Conservation (phyloP, 441 rosid species). For the Aleurites moluccanus region DNA sequence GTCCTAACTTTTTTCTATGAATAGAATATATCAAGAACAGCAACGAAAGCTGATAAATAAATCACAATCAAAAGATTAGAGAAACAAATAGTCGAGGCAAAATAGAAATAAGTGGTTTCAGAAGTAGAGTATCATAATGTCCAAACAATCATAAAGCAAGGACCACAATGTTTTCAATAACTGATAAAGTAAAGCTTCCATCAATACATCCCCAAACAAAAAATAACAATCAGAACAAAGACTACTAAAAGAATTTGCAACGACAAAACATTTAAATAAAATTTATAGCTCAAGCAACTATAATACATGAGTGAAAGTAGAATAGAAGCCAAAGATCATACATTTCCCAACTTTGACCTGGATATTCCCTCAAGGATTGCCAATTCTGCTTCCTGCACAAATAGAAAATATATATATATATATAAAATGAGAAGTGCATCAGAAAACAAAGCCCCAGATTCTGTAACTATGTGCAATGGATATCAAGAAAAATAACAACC, state of each 20-base stretch:
- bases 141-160: not conserved
- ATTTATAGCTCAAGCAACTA: slow-evolving; percentile 3
- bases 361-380: slow-evolving; percentile 88
- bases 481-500: not conserved
- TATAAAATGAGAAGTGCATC: not conserved
- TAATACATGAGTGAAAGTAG: slow-evolving; percentile 21
- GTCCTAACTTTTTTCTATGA: not conserved
- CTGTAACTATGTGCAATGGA: not conserved
- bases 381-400: slow-evolving; percentile 81
- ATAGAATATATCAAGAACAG: not conserved
- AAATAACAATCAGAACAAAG: not conserved
- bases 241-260: slow-evolving; percentile 5
- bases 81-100: not conserved
- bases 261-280: not conserved
- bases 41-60: not conserved
- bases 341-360: slow-evolving; percentile 83
- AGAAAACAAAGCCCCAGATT: not conserved
- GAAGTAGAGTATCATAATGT: not conserved
- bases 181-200: not conserved
- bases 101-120: not conserved
- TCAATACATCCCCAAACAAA: not conserved
- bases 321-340: slow-evolving; percentile 41
- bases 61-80: not conserved
- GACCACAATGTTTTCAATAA: not conserved
- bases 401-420: not conserved